A percentile compares a stretch with the other conserved stretches of the same genome.
Conservation (phyloP, 108 stramenopile species). For the Conticribra guillardii region DNA sequence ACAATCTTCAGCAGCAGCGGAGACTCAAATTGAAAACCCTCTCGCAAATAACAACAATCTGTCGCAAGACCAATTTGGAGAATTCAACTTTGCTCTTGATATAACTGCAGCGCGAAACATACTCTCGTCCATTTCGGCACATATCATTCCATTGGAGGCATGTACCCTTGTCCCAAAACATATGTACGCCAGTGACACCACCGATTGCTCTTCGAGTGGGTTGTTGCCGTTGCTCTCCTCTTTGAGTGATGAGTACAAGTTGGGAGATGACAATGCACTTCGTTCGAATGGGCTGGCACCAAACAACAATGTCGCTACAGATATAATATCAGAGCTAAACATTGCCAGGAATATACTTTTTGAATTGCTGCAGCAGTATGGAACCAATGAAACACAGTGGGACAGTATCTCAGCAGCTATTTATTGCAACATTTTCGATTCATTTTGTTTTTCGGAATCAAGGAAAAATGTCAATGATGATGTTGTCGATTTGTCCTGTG, state of each 20-base stretch:
- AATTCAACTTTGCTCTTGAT: slow-evolving; percentile 45
- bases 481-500: no score
- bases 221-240: no score
- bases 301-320: not conserved
- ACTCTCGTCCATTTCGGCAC: slow-evolving; percentile 5
- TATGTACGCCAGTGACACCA: not conserved
- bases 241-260: no score
- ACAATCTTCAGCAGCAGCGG: no score
- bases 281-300: no score
- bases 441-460: not conserved
- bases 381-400: slow-evolving; percentile 43
- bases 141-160: slow-evolving; percentile 34
- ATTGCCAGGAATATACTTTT: slow-evolving; percentile 15
- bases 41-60: no score
- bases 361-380: slow-evolving; percentile 19
- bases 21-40: no score
- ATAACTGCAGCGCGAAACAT: slow-evolving; percentile 19
- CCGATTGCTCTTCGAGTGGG: no score
- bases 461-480: no score
- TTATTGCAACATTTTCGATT: slow-evolving; percentile 35
- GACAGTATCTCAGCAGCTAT: slow-evolving; percentile 41
- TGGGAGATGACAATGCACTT: no score
- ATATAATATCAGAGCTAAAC: slow-evolving; percentile 1
- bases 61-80: slow-evolving; percentile 37
- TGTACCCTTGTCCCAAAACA: slow-evolving; percentile 29